Conservation (phyloP, 495 filamentous ascomycete genomes). For the Penicillium pancosmium region DNA sequence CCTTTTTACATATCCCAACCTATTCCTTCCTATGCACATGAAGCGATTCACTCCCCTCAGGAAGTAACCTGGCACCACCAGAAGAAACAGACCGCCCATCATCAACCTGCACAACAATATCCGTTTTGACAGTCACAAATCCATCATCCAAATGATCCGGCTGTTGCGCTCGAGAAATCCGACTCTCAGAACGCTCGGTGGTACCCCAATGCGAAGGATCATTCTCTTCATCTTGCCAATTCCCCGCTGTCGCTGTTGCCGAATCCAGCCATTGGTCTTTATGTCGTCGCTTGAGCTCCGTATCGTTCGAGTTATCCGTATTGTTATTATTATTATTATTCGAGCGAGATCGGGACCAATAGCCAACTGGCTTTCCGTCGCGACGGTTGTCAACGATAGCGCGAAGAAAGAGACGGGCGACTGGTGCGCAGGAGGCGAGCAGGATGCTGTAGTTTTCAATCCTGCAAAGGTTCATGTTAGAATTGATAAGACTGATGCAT, state of each 20-base stretch:
- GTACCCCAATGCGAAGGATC: slow-evolving; percentile 14
- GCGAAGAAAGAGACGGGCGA: slow-evolving; percentile 37
- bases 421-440: slow-evolving; percentile 36
- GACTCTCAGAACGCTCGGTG: slow-evolving; percentile 21
- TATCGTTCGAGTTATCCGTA: slow-evolving; percentile 12
- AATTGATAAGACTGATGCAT: not conserved
- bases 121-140: slow-evolving; percentile 33
- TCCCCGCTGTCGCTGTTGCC: slow-evolving; percentile 13
- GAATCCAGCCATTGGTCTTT: slow-evolving; percentile 28
- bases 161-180: slow-evolving; percentile 20
- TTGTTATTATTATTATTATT: slow-evolving; percentile 17
- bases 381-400: slow-evolving; percentile 28
- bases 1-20: not conserved
- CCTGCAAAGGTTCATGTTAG: slow-evolving; percentile 11
- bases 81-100: slow-evolving; percentile 26
- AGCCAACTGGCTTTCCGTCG: slow-evolving; percentile 25
- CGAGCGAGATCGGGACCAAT: slow-evolving; percentile 33
- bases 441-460: slow-evolving; percentile 45
- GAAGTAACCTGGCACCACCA: slow-evolving; percentile 21
- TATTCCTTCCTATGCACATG: not conserved
- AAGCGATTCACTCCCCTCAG: slow-evolving; percentile 15
- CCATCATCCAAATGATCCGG: slow-evolving; percentile 24
- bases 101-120: slow-evolving; percentile 36
- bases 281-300: slow-evolving; percentile 20
- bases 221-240: slow-evolving; percentile 25